Base-by-base conservation (phyloP, 2,329 filamentous ascomycete species). In the Xylaria digitata region DNA sequence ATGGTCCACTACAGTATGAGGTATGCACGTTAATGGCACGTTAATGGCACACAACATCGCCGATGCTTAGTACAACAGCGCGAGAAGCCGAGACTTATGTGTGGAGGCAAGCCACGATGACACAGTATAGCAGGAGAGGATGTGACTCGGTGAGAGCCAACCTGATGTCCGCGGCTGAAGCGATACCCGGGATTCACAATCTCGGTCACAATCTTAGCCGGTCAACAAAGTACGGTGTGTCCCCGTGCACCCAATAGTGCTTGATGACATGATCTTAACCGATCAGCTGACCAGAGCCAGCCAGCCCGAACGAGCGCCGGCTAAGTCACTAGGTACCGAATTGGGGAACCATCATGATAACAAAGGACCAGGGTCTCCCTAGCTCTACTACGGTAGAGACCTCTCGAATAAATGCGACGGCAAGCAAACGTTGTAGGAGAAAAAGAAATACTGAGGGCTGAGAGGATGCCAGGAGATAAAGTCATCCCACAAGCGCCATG, bases 81-180 rank as follows among this genome's bases (percentile, higher is more conserved):
- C 40, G 17, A 59, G 43, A 53, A 69, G 52, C 67, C 59, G 64
- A 67, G 67, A 55, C 63, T 42, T 59, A n/a, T 64, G 56, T 61
- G 53, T 57, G 26, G 60, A 67, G 64, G 45, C 40, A 58, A 56
- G 64, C 60, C 64, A 64, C 61, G 21, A 49, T 63, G 21, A 53
- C 63, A 68, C 63, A 43, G 26, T 43, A 65, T 56, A 30, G 37
- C 49, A 26, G 55, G 34, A 49, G 37, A 26, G 45, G 40, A 63
- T 63, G 64, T 63, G 64, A 66, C 58, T 66, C 63, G 58, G 52
- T 62, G 52, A 53, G 52, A 32, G 52, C 46, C 48, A 60, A 62
- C 30, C 50, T 57, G 32, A 46, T 34, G 15, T 59, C 46, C 53
- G 54, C 63, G 45, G 58, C 63, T 66, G 52, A 62, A 66, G 42